Evolutionary conservation across 108 stramenopile genomes (phyloP), one percentile per base, ranked within the genome.

Genomic region (Nitzschia palea): DNA sequence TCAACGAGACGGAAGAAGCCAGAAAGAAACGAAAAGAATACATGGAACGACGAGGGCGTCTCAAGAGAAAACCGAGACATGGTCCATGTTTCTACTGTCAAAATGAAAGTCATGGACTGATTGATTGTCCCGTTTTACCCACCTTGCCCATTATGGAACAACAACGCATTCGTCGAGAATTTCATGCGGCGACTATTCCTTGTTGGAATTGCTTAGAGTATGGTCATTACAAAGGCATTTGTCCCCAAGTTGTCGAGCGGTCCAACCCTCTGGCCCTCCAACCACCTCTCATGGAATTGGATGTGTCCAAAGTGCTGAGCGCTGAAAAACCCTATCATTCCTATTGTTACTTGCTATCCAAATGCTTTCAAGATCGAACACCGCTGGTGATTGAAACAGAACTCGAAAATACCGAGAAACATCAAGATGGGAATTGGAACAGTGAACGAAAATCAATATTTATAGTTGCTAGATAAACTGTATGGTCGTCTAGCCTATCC

Each of bases 391-490:
- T 78, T 25, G 81, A 87, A 34, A 71, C 70, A 0, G 76, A 68
- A 6, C 70, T 87, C 27, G 59, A 70, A 34, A 81, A 80, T 43
- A 45, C 33, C 25, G 61, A 67, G 3, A 66, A 66, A 29, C 70
- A 82, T 22, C 69, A 80, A 23, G 67, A 82, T 40, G 65, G 66
- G 27, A 87, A 87, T 55, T 87, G 86, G 86, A 87, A 87, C 67
- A 56, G 76, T 56, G 53, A 55, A 47, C 56, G 86, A 26, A 87
- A 87, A 61, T 79, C 80, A 2, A 65, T 83, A 31, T 87, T 70
- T 55, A 87, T 87, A 28, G 64, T 83, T 55, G 69, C 74, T 20
- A 63, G 40, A 64, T 64, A 61, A 47, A 9, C 12, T 62, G 20
- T 57, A 34, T 14, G 9, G 14, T 30, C 55, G n/a, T n/a, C n/a